Percentiles rank a stretch among this genome's conserved stretches.
phyloP scores from a whole-genome alignment of 352 stramenopile species.

The Pythium insidiosum region DNA sequence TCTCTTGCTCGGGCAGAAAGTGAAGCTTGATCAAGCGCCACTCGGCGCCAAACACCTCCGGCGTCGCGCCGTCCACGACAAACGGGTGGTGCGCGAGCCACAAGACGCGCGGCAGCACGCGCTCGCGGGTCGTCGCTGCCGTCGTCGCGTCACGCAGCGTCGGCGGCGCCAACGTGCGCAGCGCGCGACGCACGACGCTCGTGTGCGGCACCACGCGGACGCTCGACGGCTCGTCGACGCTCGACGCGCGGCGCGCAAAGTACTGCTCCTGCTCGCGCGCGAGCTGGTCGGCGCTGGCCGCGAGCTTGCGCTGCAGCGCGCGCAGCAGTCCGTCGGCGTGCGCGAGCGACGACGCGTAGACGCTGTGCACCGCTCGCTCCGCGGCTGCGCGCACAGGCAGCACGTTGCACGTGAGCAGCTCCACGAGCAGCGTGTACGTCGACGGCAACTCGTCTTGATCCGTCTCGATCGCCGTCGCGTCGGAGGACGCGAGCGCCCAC shows the following conservation, averaged over 20 bases:
- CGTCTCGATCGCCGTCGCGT: conserved; percentile 63
- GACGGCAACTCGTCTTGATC: conserved; percentile 36
- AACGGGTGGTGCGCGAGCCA: conserved; percentile 70
- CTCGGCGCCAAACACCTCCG: conserved; percentile 40
- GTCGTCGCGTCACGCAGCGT: conserved; percentile 23
- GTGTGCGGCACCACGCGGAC: conserved; percentile 25
- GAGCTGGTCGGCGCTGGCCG: conserved; percentile 20
- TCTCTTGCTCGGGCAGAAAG: conserved; percentile 28
- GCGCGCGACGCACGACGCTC: conserved; percentile 48
- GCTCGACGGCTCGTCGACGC: conserved; percentile 15
- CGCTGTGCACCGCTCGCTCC: conserved; percentile 25
- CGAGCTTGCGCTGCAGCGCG: conserved; percentile 57
- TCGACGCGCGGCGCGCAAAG: conserved; percentile 11
- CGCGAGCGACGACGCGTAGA: conserved; percentile 54
- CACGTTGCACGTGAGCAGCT: conserved; percentile 44
- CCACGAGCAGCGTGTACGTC: conserved; percentile 49
- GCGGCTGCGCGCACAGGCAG: conserved; percentile 42
- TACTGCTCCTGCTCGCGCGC: conserved; percentile 19
- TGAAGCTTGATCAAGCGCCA: conserved; percentile 56
- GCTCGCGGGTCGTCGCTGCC: conserved; percentile 24
- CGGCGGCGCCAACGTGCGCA: conserved; percentile 45
- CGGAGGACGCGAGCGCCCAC: conserved; percentile 61
- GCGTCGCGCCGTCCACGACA: conserved; percentile 50
- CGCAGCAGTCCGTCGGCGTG: conserved; percentile 38
- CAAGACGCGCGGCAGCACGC: conserved; percentile 41